Percentiles rank a stretch among this genome's conserved stretches.
These are phyloP conservation scores for Chalara sp. DNA, from an alignment of 2,329 filamentous ascomycete species.

Conservation along the genomic window DNA sequence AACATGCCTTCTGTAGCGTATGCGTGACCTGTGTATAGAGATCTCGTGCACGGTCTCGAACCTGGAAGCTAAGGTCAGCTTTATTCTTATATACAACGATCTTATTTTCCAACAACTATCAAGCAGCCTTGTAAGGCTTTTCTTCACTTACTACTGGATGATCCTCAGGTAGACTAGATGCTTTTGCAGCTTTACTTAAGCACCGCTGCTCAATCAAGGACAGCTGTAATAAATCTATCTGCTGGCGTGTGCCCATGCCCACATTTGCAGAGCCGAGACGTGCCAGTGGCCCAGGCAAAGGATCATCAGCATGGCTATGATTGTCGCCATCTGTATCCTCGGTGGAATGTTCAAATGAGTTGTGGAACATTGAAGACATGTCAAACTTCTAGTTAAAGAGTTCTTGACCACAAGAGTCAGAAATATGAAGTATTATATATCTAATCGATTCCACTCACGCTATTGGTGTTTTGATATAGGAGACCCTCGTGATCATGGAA, in stretches of 20 bases:
- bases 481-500: too few species aligned
- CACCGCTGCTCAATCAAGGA: constrained; percentile 25
- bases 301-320: too few species aligned
- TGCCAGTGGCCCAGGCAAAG: too few species aligned
- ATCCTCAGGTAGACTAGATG: constrained; percentile 17
- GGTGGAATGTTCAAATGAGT: constrained; percentile 12
- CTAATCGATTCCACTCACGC: too few species aligned
- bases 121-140: neutral
- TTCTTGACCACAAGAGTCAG: neutral
- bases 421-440: too few species aligned
- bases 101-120: neutral
- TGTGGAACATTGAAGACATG: constrained; percentile 15
- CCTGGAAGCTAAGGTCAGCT: neutral
- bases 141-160: constrained; percentile 16
- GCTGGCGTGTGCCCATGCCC: too few species aligned
- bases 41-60: neutral
- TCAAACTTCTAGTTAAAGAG: neutral
- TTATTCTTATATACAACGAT: neutral
- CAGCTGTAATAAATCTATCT: constrained; percentile 3
- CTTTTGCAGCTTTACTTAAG: constrained; percentile 18
- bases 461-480: too few species aligned
- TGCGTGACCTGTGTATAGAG: neutral
- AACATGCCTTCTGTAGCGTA: neutral
- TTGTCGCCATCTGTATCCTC: neutral
- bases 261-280: too few species aligned